Evolutionary conservation across 495 filamentous ascomycete species (phyloP), one percentile per base, ranked within the genome.

Genomic region (Penicillium ochrochloron): DNA sequence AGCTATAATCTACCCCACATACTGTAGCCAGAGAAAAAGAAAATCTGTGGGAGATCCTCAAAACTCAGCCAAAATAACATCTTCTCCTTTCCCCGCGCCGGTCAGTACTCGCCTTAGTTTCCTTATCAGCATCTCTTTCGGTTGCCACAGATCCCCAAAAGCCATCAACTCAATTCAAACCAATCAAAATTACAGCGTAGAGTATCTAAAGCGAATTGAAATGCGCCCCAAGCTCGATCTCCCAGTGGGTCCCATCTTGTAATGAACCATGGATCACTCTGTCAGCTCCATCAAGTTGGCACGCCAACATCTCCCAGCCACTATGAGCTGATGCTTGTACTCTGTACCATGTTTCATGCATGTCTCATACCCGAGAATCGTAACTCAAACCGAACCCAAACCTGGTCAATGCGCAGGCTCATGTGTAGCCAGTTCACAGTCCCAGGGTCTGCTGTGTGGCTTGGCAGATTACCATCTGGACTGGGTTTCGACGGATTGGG

Each of bases 361-460:
- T 10, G 44, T 48, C 21, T 25, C 44, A 48, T 48, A 25, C 3
- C 19, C 44, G 44, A 48, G n/a, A 48, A 19, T 2, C 19, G n/a
- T 2, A 48, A 48, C 3, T 21, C 21, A 25, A 10, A 21, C 19
- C 17, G 31, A 48, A 21, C 54, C 15, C 17, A 21, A 54, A 19
- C n/a, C 34, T 11, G 15, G 34, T 46, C 39, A n/a, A 31, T 44
- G 39, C 41, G 11, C 25, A 37, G 54, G 23, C 21, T 17, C 15
- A 5, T 61, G 58, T 66, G 53, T 53, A 61, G 41, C 63, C 42
- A 41, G 63, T 58, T 66, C 53, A 31, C 35, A 54, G 21, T 17
- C 17, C n/a, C 33, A 39, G 14, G 11, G 23, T n/a, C n/a, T 11
- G 19, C 21, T 12, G 44, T 23, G 31, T 14, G 23, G 21, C 63